Conservation (phyloP, 805 yeast genomes). For the Candida ovalis region DNA sequence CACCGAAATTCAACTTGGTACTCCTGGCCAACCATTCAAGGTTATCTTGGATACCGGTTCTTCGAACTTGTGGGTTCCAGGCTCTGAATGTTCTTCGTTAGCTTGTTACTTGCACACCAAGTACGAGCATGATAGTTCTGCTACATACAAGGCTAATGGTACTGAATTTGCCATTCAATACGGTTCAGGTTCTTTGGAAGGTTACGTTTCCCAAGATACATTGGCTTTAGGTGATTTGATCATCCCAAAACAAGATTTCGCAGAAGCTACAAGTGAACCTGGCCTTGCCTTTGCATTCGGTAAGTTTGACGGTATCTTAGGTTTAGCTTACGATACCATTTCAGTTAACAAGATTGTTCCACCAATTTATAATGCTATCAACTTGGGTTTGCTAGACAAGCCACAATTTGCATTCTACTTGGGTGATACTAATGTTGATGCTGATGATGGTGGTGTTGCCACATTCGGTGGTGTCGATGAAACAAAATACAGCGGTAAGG, state of each 20-base stretch:
- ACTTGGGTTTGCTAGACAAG: conserved; percentile 75
- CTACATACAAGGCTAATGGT: conserved; percentile 84
- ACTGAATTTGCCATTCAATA: conserved; percentile 80
- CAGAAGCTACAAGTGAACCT: conserved; percentile 96
- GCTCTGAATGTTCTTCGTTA: conserved; percentile 81
- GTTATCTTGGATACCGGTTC: conserved; percentile 96
- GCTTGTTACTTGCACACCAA: conserved; percentile 94
- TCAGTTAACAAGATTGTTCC: conserved; percentile 89
- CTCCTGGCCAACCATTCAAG: conserved; percentile 91
- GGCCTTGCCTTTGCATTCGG: conserved; percentile 98
- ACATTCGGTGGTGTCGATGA: conserved; percentile 94
- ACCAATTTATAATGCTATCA: conserved; percentile 86
- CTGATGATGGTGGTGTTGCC: conserved; percentile 80
- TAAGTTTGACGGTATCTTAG: conserved; percentile 96
- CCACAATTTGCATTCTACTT: conserved; percentile 87
- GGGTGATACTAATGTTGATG: conserved; percentile 69
- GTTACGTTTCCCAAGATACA: conserved; percentile 85
- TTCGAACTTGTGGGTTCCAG: conserved; percentile 96
- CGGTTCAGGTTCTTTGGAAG: conserved; percentile 91
- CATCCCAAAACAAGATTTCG: conserved; percentile 89
- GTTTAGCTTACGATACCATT: conserved; percentile 89
- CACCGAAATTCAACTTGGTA: conserved; percentile 86
- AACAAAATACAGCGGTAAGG: conserved; percentile 70
- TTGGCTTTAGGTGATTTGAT: conserved; percentile 77
- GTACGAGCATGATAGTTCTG: conserved; percentile 80